Evolutionary conservation across 1,284 basidiomycete species (phyloP), one percentile per base, ranked within the genome.

Genomic region (Lentinula novae-zelandiae): DNA sequence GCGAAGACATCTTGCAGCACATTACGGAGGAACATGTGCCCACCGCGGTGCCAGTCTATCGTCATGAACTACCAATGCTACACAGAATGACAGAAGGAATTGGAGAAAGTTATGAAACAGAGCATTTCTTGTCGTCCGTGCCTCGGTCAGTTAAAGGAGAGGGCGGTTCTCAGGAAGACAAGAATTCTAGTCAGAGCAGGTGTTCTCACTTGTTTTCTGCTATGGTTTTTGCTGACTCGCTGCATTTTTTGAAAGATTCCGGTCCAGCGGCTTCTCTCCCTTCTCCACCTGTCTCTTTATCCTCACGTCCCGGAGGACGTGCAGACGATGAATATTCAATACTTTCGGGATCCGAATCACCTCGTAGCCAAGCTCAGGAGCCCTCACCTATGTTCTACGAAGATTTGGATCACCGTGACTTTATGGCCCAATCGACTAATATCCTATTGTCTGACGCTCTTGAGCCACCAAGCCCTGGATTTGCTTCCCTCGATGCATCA

Each of bases 11-110:
- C 22, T 66, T 70, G 3, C 62, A 70, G 6, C 83, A 85, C 65
- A 75, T 84, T 42, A 67, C 75, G n/a, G 66, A 72, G 48, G 75
- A 79, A 12, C 84, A 86, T 66, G 72, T 82, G 54, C 73, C 69
- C 48, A 71, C 69, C 17, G 71, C 75, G 44, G 66, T 74, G 39
- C 73, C 77, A 5, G 68, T 78, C 7, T 64, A 66, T 34, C 69
- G 70, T 17, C 62, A 67, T 31, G 76, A 78, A 42, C 66, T 79
- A 36, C 65, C 67, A 31, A 66, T 72, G 53, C 62, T 73, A 22
- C 66, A 66, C 59, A 67, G 73, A 51, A 70, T 67, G 9, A 74
- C 78, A 56, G 77, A 82, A 67, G 74, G 75, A 54, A 57, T 73
- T 53, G 73, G 76, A 2, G 69, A 74, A 60, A 72, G 72, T 61